phyloP scores from a whole-genome alignment of 108 stramenopile species.

The Cyclotella baltica region DNA sequence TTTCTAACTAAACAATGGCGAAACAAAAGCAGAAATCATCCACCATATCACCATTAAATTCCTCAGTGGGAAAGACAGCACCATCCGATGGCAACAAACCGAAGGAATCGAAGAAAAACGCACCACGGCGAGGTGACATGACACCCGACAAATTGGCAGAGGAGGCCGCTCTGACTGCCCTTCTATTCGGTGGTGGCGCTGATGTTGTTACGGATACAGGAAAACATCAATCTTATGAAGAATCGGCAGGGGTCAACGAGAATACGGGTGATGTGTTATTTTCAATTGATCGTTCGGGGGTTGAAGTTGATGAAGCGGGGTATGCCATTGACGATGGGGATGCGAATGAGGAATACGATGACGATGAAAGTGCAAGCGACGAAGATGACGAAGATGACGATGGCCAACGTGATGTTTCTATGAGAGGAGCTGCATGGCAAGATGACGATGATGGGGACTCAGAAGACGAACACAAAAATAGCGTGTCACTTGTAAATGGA shows the following conservation, averaged over 20 bases:
- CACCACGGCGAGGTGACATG: neutral
- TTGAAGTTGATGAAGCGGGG: constrained; percentile 36
- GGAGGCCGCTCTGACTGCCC: constrained; percentile 18
- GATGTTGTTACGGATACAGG: neutral
- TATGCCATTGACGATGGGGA: constrained; percentile 30
- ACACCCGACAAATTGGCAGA: constrained; percentile 13
- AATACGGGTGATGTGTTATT: constrained; percentile 6
- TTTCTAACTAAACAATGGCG: constrained; percentile 1
- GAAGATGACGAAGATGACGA: constrained; percentile 16
- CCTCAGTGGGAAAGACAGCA: neutral
- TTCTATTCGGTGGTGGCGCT: constrained; percentile 11
- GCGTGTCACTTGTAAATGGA: constrained; percentile 42
- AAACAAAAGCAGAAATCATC: constrained; percentile 1
- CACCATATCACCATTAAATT: constrained; percentile 9
- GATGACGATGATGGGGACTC: constrained; percentile 51
- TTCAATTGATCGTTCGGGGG: constrained; percentile 45
- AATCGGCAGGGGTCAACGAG: neutral
- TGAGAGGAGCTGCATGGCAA: constrained; percentile 49
- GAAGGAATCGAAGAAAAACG: neutral
- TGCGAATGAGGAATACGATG: constrained; percentile 31
- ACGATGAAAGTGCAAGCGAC: constrained; percentile 17
- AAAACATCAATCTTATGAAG: neutral
- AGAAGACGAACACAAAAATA: constrained; percentile 15
- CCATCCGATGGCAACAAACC: neutral
- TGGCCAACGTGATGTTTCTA: constrained; percentile 7